Percentiles rank a stretch among this genome's conserved stretches.
Evolutionary conservation across 441 rosid species (phyloP).

Genomic region (Adansonia grandidieri): DNA sequence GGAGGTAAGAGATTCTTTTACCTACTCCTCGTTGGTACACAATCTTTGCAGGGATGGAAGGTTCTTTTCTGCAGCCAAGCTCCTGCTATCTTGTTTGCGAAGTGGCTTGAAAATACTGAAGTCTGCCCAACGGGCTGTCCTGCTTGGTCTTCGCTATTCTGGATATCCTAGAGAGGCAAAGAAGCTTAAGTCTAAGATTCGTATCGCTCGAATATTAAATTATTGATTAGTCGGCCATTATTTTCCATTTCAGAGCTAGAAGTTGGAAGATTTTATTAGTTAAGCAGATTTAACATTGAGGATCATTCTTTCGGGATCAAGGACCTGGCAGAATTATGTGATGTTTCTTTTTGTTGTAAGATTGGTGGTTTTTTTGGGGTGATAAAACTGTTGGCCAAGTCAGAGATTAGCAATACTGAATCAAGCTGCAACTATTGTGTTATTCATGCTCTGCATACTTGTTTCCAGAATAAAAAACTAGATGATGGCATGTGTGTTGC

Average conservation of each 20-base stretch:
- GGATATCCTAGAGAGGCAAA: slow-evolving; percentile 61
- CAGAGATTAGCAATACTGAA: not conserved
- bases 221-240: slow-evolving; percentile 34
- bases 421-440: not conserved
- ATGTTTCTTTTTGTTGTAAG: not conserved
- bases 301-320: not conserved
- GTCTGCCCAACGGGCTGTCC: slow-evolving; percentile 66
- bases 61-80: slow-evolving; percentile 63
- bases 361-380: not conserved
- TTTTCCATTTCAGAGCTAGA: not conserved
- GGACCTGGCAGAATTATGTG: not conserved
- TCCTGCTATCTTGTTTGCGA: slow-evolving; percentile 60
- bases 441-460: not conserved
- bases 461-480: not conserved
- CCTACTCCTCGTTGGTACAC: slow-evolving; percentile 73
- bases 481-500: not conserved
- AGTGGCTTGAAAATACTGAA: slow-evolving; percentile 62
- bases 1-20: slow-evolving; percentile 72
- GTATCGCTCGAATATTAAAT: slow-evolving; percentile 39
- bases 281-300: slow-evolving; percentile 2
- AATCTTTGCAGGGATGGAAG: slow-evolving; percentile 74
- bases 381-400: not conserved
- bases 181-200: slow-evolving; percentile 56
- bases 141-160: slow-evolving; percentile 57
- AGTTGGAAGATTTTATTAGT: not conserved